Evolutionary conservation across 129 eudicot genomes (phyloP).

Genomic region (Scalesia atractyloides): DNA sequence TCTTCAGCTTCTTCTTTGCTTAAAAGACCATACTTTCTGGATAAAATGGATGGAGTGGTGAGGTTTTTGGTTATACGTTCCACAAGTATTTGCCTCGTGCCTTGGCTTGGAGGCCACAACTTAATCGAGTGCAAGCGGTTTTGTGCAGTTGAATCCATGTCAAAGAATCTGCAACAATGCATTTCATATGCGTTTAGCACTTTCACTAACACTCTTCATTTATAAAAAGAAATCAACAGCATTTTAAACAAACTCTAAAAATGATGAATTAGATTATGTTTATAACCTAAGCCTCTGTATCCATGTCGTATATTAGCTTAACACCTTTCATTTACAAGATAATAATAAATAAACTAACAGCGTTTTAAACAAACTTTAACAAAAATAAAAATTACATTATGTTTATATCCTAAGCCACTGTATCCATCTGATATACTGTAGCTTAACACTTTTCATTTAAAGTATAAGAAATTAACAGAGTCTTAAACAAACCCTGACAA

Average conservation of each 20-base stretch:
- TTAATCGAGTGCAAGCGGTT: constrained; percentile 45
- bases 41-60: constrained; percentile 61
- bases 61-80: constrained; percentile 67
- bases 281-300: not conserved
- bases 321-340: too few species aligned
- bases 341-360: too few species aligned
- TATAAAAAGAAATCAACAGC: not conserved
- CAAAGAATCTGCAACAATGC: constrained; percentile 29
- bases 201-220: not conserved
- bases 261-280: not conserved
- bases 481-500: too few species aligned
- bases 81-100: constrained; percentile 59
- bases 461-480: too few species aligned
- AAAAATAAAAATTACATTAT: too few species aligned
- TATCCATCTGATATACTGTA: not conserved
- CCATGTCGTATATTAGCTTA: not conserved
- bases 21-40: constrained; percentile 66
- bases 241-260: not conserved
- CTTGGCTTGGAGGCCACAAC: constrained; percentile 70
- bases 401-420: not conserved
- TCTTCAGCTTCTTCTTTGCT: constrained; percentile 67
- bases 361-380: too few species aligned
- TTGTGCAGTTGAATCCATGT: constrained; percentile 48
- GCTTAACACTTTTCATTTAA: too few species aligned
- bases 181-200: not conserved